Evolutionary conservation across 495 filamentous ascomycete genomes (phyloP).

Genomic region (Hypoxylon lienhwacheense): DNA sequence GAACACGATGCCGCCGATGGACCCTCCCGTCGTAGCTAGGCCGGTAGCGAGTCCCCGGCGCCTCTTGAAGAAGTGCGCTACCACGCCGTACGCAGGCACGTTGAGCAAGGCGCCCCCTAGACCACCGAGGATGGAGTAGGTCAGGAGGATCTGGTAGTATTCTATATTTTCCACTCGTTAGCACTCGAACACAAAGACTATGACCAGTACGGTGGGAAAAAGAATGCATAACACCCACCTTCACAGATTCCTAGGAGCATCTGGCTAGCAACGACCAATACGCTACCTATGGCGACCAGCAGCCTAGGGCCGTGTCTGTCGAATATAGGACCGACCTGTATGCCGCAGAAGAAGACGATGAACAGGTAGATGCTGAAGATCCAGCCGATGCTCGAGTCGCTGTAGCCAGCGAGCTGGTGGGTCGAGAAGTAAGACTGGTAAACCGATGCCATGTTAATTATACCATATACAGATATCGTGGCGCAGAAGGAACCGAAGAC

Average conservation of each 20-base stretch:
- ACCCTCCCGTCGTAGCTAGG: conserved; percentile 62
- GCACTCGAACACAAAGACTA: conserved; percentile 10
- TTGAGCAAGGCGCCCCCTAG: conserved; percentile 61
- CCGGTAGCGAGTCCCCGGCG: conserved; percentile 65
- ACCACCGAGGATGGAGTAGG: conserved; percentile 60
- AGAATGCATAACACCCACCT: conserved; percentile 32
- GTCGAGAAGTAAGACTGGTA: conserved; percentile 65
- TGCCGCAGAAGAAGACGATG: conserved; percentile 63
- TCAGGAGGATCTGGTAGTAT: conserved; percentile 70
- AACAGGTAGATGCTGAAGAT: conserved; percentile 65
- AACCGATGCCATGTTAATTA: conserved; percentile 64
- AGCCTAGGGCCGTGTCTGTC: conserved; percentile 60
- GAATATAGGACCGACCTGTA: conserved; percentile 69
- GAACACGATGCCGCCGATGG: conserved; percentile 63
- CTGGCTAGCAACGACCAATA: conserved; percentile 55
- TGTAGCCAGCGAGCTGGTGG: conserved; percentile 60
- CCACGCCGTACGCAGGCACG: conserved; percentile 59
- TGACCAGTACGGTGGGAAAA: not conserved
- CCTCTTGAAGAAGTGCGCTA: conserved; percentile 66
- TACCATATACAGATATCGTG: conserved; percentile 65
- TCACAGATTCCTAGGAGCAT: conserved; percentile 56
- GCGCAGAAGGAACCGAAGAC: conserved; percentile 62
- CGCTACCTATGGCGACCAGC: conserved; percentile 55
- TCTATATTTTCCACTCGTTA: conserved; percentile 31
- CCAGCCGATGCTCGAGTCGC: conserved; percentile 62